These are phyloP conservation scores for Calophaca sinica DNA, from an alignment of 306 rosid species.

Conservation along the genomic window DNA sequence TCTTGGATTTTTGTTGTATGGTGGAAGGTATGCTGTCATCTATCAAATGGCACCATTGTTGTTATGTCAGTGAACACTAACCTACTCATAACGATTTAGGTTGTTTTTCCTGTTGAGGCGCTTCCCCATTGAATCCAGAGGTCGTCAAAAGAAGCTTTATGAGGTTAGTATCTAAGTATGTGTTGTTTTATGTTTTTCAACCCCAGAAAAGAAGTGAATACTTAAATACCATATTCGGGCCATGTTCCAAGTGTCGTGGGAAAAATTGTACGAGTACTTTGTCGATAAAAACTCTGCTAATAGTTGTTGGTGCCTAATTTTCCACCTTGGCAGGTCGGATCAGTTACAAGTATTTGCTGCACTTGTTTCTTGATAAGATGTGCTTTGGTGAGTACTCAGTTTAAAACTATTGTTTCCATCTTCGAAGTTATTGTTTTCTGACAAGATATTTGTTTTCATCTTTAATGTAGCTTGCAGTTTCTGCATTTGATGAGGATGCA, in stretches of 20 bases:
- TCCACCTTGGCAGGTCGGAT: constrained; percentile 68
- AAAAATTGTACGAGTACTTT: not conserved
- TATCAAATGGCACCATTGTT: not conserved
- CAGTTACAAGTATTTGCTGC: constrained; percentile 75
- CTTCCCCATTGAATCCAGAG: constrained; percentile 86
- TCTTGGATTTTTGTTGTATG: constrained; percentile 77
- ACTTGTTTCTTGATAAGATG: constrained; percentile 83
- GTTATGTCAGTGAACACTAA: constrained; percentile 16
- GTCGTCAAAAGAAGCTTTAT: constrained; percentile 76
- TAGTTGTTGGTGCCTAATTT: constrained; percentile 15
- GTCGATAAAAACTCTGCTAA: not conserved
- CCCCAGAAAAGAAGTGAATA: constrained; percentile 10
- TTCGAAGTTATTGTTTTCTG: constrained; percentile 7
- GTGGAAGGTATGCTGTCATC: constrained; percentile 71
- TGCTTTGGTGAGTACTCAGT: constrained; percentile 62
- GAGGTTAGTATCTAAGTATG: constrained; percentile 60
- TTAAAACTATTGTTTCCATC: not conserved
- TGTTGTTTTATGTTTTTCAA: constrained; percentile 23
- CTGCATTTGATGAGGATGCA: constrained; percentile 59
- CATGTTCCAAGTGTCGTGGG: not conserved
- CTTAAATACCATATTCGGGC: constrained; percentile 6
- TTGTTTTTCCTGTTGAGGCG: constrained; percentile 72
- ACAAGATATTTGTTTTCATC: constrained; percentile 40
- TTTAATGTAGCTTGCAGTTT: constrained; percentile 61
- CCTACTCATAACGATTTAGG: constrained; percentile 49